These are phyloP conservation scores for Cytospora chrysosperma DNA, from an alignment of 2,329 filamentous ascomycete species.

Conservation along the genomic window DNA sequence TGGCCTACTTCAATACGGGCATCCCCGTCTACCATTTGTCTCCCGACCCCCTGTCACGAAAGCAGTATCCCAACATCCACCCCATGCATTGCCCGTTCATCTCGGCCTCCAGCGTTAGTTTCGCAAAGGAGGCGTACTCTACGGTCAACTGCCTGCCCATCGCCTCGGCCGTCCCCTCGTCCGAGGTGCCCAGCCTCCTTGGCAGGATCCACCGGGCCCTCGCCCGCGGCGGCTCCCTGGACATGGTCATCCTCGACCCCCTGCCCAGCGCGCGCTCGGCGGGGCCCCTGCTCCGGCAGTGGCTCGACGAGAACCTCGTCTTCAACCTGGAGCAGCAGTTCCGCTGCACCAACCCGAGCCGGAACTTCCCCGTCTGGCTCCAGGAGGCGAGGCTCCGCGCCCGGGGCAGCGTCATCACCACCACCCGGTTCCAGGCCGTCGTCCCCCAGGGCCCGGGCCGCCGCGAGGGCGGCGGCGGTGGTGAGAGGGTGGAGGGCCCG, in stretches of 20 bases:
- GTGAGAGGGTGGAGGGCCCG: too few species aligned
- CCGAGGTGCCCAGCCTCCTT: conserved; percentile 56
- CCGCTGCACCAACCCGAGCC: conserved; percentile 58
- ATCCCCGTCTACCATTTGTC: conserved; percentile 49
- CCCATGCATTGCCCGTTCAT: conserved; percentile 41
- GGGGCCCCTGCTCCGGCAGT: conserved; percentile 56
- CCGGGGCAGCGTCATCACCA: conserved; percentile 47
- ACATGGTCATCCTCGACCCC: conserved; percentile 63
- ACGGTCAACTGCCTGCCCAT: conserved; percentile 54
- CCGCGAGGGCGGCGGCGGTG: conserved; percentile 28
- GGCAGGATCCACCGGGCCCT: conserved; percentile 57
- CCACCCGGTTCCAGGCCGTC: conserved; percentile 49
- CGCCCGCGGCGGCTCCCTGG: conserved; percentile 52
- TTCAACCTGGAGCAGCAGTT: conserved; percentile 58
- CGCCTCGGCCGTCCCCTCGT: conserved; percentile 54
- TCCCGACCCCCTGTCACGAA: conserved; percentile 38
- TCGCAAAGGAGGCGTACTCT: conserved; percentile 46
- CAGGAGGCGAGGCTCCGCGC: conserved; percentile 52
- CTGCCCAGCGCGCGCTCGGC: conserved; percentile 54
- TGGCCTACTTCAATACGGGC: conserved; percentile 44
- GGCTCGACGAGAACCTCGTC: conserved; percentile 62
- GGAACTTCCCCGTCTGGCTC: conserved; percentile 59
- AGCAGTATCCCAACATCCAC: conserved; percentile 40
- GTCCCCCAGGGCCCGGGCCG: conserved; percentile 23
- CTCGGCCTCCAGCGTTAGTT: conserved; percentile 36